Evolutionary conservation across 306 rosid genomes (phyloP), one percentile per base, ranked within the genome.

Genomic region (Sechiopsis laciniata): DNA sequence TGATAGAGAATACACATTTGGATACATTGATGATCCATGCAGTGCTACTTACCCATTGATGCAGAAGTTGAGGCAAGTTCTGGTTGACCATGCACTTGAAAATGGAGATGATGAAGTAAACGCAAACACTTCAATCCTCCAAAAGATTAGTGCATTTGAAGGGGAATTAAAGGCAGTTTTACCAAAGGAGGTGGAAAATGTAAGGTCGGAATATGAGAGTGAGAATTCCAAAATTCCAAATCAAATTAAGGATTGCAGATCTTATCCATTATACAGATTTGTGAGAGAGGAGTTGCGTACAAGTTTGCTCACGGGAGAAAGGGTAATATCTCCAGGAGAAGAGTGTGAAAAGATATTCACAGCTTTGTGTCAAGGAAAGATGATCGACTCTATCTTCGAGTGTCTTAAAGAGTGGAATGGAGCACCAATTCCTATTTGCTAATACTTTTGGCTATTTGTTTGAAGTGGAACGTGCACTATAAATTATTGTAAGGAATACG

Each of bases 331-430:
- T 61, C 46, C 67, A 0, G 67, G 46, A 61, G 67, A 61, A 61
- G 46, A 61, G 20, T 61, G 46, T 0, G 67, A 61, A 16, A 61
- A 61, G 12, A 40, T 61, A 14, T 61, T 61, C 46, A 29, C 46
- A 6, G 12, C 46, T 26, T 29, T 29, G 32, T 6, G 67, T 61
- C 67, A 61, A 29, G 46, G 62, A 61, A 61, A 61, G 19, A 61
- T 61, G 67, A 61, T 61, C 0, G 42, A 61, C 20, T 61, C 46
- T 26, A 40, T 40, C 46, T 40, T 40, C 46, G 46, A 61, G 37
- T 61, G 67, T 5, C 8, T 61, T 10, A 61, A 61, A 6, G 67
- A 61, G 19, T 61, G 67, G 67, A 15, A 61, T 26, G 67, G 67
- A 26, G 12, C 67, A 4, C 67, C 67, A 0, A 61, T 61, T 2